A percentile compares a stretch with the other conserved stretches of the same genome.
Conservation (phyloP, 2,329 filamentous ascomycete species). For the Monilinia fructicola region DNA sequence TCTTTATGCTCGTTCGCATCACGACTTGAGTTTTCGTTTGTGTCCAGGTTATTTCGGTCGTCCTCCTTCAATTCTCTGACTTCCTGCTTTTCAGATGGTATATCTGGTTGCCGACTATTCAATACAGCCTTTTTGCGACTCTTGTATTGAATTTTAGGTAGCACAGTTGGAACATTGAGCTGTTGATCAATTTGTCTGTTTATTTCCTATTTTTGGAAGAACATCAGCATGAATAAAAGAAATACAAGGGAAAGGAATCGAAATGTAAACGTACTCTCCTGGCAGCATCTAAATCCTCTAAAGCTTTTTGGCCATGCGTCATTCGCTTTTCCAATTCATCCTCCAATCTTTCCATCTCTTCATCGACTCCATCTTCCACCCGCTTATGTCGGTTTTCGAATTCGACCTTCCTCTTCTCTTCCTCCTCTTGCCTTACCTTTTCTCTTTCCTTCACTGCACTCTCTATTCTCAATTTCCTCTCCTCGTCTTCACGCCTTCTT, state of each 20-base stretch:
- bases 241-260: neutral
- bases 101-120: neutral
- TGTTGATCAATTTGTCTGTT: slow-evolving; percentile 36
- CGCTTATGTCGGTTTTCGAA: slow-evolving; percentile 28
- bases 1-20: slow-evolving; percentile 3
- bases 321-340: slow-evolving; percentile 36
- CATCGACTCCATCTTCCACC: slow-evolving; percentile 31
- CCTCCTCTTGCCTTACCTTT: slow-evolving; percentile 29
- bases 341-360: slow-evolving; percentile 35
- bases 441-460: slow-evolving; percentile 23
- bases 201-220: slow-evolving; percentile 30
- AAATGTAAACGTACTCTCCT: slow-evolving; percentile 28
- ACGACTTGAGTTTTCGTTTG: neutral
- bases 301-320: slow-evolving; percentile 32
- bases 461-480: slow-evolving; percentile 26
- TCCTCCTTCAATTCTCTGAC: neutral
- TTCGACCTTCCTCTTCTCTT: slow-evolving; percentile 29
- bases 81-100: neutral
- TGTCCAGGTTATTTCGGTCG: neutral
- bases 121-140: slow-evolving; percentile 31
- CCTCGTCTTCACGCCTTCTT: slow-evolving; percentile 30
- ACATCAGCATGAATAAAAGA: neutral
- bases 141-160: slow-evolving; percentile 33
- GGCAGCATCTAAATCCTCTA: slow-evolving; percentile 35
- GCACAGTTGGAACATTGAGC: slow-evolving; percentile 33